Percentiles rank a stretch among this genome's conserved stretches.
phyloP scores from a whole-genome alignment of 1,284 basidiomycete species.

The Microstroma glucosiphilum region DNA sequence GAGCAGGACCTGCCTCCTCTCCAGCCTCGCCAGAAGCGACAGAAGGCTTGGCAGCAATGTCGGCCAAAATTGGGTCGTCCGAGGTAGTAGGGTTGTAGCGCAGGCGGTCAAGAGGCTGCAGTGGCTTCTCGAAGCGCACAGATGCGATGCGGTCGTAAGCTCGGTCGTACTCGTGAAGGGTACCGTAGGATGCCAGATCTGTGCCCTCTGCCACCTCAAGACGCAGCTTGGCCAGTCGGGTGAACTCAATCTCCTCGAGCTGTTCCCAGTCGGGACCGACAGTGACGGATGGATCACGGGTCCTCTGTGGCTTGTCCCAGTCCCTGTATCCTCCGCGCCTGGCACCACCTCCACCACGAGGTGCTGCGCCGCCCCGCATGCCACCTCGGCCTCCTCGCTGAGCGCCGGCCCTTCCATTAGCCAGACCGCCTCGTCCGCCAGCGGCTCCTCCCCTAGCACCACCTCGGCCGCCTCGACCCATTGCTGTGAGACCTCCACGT shows the following conservation, averaged over 20 bases:
- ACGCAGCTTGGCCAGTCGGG: slow-evolving; percentile 80
- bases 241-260: slow-evolving; percentile 95
- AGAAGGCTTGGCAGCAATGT: slow-evolving; percentile 27
- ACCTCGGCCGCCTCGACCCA: slow-evolving; percentile 47
- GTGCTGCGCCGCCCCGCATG: slow-evolving; percentile 55
- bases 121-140: slow-evolving; percentile 72
- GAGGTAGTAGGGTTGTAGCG: slow-evolving; percentile 96
- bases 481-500: slow-evolving; percentile 53
- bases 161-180: slow-evolving; percentile 88
- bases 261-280: slow-evolving; percentile 87
- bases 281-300: slow-evolving; percentile 86
- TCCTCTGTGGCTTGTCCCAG: slow-evolving; percentile 66
- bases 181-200: slow-evolving; percentile 66
- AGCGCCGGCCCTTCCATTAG: slow-evolving; percentile 27
- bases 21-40: slow-evolving; percentile 57
- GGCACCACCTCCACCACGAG: slow-evolving; percentile 10
- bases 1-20: slow-evolving; percentile 3
- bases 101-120: slow-evolving; percentile 87
- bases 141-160: slow-evolving; percentile 91
- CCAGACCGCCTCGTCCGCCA: slow-evolving; percentile 52
- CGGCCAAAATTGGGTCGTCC: slow-evolving; percentile 67
- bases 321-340: slow-evolving; percentile 79
- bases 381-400: slow-evolving; percentile 52
- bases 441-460: slow-evolving; percentile 30
- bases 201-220: slow-evolving; percentile 63